A percentile compares a stretch with the other conserved stretches of the same genome.
Evolutionary conservation across 805 yeast genomes (phyloP).

Genomic region (Candida insectalens): DNA sequence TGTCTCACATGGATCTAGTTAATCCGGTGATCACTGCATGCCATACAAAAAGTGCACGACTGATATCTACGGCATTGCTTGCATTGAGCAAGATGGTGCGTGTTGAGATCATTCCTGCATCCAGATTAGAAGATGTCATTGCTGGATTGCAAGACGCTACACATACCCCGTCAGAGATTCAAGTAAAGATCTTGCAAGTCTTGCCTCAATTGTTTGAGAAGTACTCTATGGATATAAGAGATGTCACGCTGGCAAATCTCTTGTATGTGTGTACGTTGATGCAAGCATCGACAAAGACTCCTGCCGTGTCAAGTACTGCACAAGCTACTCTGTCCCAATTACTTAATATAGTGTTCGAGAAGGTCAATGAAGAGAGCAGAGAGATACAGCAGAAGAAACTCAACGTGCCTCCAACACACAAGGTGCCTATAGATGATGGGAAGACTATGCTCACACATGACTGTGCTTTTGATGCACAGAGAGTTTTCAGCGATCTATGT

Average conservation of each 20-base stretch:
- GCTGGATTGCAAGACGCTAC: conserved; percentile 67
- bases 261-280: conserved; percentile 64
- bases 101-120: conserved; percentile 42
- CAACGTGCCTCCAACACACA: conserved; percentile 15
- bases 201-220: conserved; percentile 66
- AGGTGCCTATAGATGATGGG: conserved; percentile 38
- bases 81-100: conserved; percentile 55
- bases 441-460: conserved; percentile 34
- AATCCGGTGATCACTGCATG: conserved; percentile 68
- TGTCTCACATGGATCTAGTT: conserved; percentile 43
- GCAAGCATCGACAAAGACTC: conserved; percentile 57
- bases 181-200: conserved; percentile 75
- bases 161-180: conserved; percentile 70
- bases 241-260: conserved; percentile 44
- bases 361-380: conserved; percentile 33
- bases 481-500: conserved; percentile 67
- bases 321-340: conserved; percentile 89
- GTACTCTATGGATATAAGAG: conserved; percentile 48
- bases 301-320: conserved; percentile 82
- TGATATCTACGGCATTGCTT: conserved; percentile 63
- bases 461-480: conserved; percentile 58
- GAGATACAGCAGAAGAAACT: background rate
- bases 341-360: conserved; percentile 68
- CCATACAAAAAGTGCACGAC: conserved; percentile 63
- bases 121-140: conserved; percentile 44